A percentile compares a stretch with the other conserved stretches of the same genome.
Conservation (phyloP, 306 rosid species). For the Cicer chorassanicum region DNA sequence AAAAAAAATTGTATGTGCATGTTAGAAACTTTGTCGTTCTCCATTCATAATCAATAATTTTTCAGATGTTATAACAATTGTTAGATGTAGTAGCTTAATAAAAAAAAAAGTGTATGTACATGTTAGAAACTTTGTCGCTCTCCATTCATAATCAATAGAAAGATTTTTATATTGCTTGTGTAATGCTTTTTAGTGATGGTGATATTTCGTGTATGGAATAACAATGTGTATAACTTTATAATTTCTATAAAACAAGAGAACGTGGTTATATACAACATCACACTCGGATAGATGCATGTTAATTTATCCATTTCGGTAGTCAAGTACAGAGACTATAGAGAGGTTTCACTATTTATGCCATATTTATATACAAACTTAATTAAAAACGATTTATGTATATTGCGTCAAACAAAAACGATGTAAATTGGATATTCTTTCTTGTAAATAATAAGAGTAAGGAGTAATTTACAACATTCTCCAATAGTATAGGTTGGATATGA, state of each 20-base stretch:
- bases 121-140: too few relatives aligned
- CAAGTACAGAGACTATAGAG: conserved; percentile 30
- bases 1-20: background rate
- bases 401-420: background rate
- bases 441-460: too few relatives aligned
- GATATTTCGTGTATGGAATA: background rate
- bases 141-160: conserved; percentile 20
- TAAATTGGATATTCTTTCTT: too few relatives aligned
- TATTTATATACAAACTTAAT: background rate
- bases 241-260: conserved; percentile 5
- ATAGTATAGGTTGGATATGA: background rate
- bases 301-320: conserved; percentile 44
- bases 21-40: too few relatives aligned
- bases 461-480: too few relatives aligned
- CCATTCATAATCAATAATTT: conserved; percentile 12
- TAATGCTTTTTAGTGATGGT: conserved; percentile 31
- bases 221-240: background rate
- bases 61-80: background rate
- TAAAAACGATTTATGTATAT: background rate
- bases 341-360: background rate
- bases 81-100: background rate
- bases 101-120: background rate
- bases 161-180: background rate
- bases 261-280: conserved; percentile 33
- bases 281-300: conserved; percentile 28